These are phyloP conservation scores for Aspergillus viridinutans DNA, from an alignment of 2,329 filamentous ascomycete genomes.

Conservation along the genomic window DNA sequence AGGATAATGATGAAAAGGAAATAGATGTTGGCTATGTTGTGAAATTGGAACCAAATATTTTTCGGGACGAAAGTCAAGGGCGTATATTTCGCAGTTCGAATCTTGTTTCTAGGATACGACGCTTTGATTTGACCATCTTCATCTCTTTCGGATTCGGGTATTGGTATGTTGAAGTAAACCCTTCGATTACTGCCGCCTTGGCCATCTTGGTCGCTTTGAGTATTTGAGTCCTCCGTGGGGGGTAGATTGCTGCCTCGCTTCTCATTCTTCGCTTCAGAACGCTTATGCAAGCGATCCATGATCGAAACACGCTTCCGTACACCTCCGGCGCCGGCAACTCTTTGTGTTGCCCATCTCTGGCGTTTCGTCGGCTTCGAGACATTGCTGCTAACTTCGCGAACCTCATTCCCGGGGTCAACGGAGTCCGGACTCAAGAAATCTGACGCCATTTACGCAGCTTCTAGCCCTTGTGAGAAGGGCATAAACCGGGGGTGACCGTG, in stretches of 20 bases:
- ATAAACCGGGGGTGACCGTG: constrained; percentile 21
- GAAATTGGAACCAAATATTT: constrained; percentile 96
- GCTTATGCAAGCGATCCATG: constrained; percentile 67
- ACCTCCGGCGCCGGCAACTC: constrained; percentile 70
- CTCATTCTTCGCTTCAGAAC: constrained; percentile 63
- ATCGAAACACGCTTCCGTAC: constrained; percentile 77
- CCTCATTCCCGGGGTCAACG: constrained; percentile 24
- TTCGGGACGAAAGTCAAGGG: constrained; percentile 92
- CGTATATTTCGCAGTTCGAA: constrained; percentile 96
- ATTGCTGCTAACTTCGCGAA: constrained; percentile 39
- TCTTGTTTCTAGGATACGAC: constrained; percentile 85
- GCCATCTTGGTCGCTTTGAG: constrained; percentile 41
- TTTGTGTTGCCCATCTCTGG: constrained; percentile 94
- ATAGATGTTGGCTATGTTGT: constrained; percentile 97
- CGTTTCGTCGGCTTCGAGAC: constrained; percentile 65
- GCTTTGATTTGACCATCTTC: constrained; percentile 71
- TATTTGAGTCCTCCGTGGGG: constrained; percentile 22
- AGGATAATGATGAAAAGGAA: constrained; percentile 96
- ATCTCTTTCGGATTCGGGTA: constrained; percentile 71
- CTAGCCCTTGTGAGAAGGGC: constrained; percentile 20
- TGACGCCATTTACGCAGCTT: constrained; percentile 36
- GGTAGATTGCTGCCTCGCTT: constrained; percentile 48
- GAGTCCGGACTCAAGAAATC: constrained; percentile 31
- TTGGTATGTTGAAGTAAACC: constrained; percentile 74
- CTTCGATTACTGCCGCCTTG: constrained; percentile 31